Percentiles rank a stretch among this genome's conserved stretches.
Conservation (phyloP, 805 yeast species). For the Ogataea naganishii region DNA sequence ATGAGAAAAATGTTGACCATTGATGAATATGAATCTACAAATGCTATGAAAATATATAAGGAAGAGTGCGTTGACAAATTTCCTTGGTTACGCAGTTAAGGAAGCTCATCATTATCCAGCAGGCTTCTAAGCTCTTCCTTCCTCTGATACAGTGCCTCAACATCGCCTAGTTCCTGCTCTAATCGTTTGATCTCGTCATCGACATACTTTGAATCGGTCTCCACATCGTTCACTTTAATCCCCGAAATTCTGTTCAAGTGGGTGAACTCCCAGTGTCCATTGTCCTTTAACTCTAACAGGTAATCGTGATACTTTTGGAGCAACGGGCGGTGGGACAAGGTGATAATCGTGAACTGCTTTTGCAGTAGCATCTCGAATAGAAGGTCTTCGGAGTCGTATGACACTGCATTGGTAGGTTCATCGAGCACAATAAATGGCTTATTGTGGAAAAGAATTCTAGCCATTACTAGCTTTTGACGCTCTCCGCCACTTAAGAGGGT, state of each 20-base stretch:
- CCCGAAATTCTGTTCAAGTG: conserved; percentile 8
- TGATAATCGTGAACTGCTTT: conserved; percentile 67
- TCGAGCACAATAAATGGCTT: conserved; percentile 81
- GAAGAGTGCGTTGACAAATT: conserved; percentile 10
- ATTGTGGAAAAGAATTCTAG: conserved; percentile 70
- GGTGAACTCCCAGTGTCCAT: conserved; percentile 42
- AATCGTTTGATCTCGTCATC: conserved; percentile 71
- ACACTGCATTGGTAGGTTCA: conserved; percentile 91
- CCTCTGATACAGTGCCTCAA: conserved; percentile 51
- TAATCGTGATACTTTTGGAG: conserved; percentile 79
- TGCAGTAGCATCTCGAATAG: conserved; percentile 67
- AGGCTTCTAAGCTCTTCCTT: conserved; percentile 47
- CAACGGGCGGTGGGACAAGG: conserved; percentile 77
- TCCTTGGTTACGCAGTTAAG: conserved; percentile 10
- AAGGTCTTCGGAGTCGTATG: conserved; percentile 82
- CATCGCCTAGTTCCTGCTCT: conserved; percentile 49
- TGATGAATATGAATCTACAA: conserved; percentile 20
- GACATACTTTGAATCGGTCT: conserved; percentile 43
- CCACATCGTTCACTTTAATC: conserved; percentile 20
- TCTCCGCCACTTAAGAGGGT: conserved; percentile 96
- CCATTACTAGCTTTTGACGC: conserved; percentile 83
- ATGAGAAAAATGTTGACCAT: conserved; percentile 14
- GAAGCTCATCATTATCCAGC: conserved; percentile 31
- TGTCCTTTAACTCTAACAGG: conserved; percentile 57
- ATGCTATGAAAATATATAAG: conserved; percentile 14